Evolutionary conservation across 192 early-diverging fungal species (phyloP).

Genomic region (Spinellus fusiger): DNA sequence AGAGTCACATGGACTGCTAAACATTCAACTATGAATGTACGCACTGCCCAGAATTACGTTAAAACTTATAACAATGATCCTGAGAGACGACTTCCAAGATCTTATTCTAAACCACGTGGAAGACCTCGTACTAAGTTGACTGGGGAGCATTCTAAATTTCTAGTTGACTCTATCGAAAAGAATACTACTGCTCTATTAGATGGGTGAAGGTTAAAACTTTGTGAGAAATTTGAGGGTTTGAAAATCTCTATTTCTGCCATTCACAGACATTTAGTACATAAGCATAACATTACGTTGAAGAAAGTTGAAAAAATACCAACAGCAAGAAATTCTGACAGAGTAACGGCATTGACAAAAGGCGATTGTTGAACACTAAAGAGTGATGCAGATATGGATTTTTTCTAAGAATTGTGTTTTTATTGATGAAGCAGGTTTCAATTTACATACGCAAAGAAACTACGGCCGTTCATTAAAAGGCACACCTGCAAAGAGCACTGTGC

Average conservation of each 20-base stretch:
- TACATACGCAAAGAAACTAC: slow-evolving; percentile 17
- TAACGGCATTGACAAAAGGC: slow-evolving; percentile 8
- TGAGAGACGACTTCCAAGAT: slow-evolving; percentile 14
- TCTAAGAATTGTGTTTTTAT: slow-evolving; percentile 26
- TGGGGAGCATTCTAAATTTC: slow-evolving; percentile 10
- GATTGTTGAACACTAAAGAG: slow-evolving; percentile 9
- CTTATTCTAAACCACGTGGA: slow-evolving; percentile 8
- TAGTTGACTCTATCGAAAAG: slow-evolving; percentile 1
- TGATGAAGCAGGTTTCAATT: slow-evolving; percentile 27
- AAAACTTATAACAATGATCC: slow-evolving; percentile 16
- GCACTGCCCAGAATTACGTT: slow-evolving; percentile 16
- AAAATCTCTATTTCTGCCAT: slow-evolving; percentile 19
- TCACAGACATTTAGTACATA: slow-evolving; percentile 20
- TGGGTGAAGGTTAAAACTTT: slow-evolving; percentile 3
- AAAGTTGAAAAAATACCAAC: slow-evolving; percentile 24
- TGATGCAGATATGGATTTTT: slow-evolving; percentile 12
- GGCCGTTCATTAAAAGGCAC: slow-evolving; percentile 7
- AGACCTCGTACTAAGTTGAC: slow-evolving; percentile 16
- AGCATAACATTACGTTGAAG: slow-evolving; percentile 14
- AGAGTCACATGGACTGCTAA: too few relatives aligned
- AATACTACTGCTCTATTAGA: slow-evolving; percentile 6
- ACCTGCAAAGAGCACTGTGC: slow-evolving; percentile 11
- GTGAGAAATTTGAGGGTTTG: slow-evolving; percentile 8
- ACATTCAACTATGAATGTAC: too few relatives aligned
- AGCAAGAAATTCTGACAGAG: slow-evolving; percentile 20